Percentiles rank a stretch among this genome's conserved stretches.
phyloP scores from a whole-genome alignment of 768 basidiomycete species.

The Lyophyllum atratum region DNA sequence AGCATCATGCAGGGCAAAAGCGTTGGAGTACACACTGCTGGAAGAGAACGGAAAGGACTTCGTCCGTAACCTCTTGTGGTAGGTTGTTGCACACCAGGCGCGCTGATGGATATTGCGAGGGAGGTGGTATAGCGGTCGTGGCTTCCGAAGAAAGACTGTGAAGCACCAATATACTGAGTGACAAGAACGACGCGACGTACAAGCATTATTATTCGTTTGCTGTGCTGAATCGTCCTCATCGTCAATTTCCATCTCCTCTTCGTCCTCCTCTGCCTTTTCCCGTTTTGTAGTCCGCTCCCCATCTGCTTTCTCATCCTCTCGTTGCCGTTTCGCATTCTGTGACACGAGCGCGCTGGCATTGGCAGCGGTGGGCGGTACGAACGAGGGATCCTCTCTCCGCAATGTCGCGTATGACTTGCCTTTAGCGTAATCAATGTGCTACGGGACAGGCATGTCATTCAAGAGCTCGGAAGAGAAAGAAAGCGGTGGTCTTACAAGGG shows the following conservation, averaged over 20 bases:
- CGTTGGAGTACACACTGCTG: slow-evolving; percentile 69
- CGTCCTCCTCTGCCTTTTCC: slow-evolving; percentile 72
- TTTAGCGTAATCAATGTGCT: slow-evolving; percentile 94
- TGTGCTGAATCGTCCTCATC: slow-evolving; percentile 73
- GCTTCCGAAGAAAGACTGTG: slow-evolving; percentile 34
- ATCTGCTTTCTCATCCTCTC: slow-evolving; percentile 62
- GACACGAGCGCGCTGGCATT: slow-evolving; percentile 52
- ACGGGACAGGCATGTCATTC: slow-evolving; percentile 12
- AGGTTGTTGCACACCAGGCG: slow-evolving; percentile 82
- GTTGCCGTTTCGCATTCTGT: slow-evolving; percentile 62
- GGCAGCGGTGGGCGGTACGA: slow-evolving; percentile 69
- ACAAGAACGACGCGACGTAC: slow-evolving; percentile 43
- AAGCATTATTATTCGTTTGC: slow-evolving; percentile 37
- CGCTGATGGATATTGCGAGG: slow-evolving; percentile 56
- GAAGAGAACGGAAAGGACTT: slow-evolving; percentile 84
- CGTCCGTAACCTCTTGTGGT: slow-evolving; percentile 87
- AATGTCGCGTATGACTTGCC: slow-evolving; percentile 85
- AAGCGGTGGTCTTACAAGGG: slow-evolving; percentile 62
- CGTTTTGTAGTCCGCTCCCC: slow-evolving; percentile 64
- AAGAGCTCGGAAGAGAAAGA: slow-evolving; percentile 8
- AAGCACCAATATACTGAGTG: slow-evolving; percentile 28
- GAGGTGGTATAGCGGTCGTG: slow-evolving; percentile 42
- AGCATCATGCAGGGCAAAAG: neutral
- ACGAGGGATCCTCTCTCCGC: slow-evolving; percentile 76
- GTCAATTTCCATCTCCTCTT: slow-evolving; percentile 93